Evolutionary conservation across 2,329 filamentous ascomycete species (phyloP), one percentile per base, ranked within the genome.

Genomic region (Fusarium protoensiforme): DNA sequence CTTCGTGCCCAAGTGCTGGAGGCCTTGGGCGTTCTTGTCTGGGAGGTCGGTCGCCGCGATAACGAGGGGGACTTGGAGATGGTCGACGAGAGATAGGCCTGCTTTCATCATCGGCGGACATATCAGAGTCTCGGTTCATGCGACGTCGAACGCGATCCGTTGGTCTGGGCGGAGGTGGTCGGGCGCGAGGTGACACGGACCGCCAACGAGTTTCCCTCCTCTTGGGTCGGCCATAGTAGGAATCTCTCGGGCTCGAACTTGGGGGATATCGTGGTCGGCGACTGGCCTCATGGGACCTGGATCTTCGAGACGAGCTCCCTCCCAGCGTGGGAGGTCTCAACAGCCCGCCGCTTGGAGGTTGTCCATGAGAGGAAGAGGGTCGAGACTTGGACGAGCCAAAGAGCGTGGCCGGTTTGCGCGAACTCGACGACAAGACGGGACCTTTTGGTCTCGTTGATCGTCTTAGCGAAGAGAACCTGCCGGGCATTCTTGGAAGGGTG

Each of bases 101-200:
- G 27, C 64, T 74, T 1, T 77, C 74, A 22, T 78, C 76, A 6
- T 78, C 76, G 31, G 65, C 68, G 0, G 76, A 78, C 20, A 76
- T 68, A 22, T 76, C 74, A 3, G 73, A 74, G 14, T 78, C 76
- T 6, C 76, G 71, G 0, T 69, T 75, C 33, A 70, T 53, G 1
- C 76, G 75, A 5, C 67, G 71, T 5, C 71, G 65, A 4, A 22
- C 22, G 27, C 69, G 54, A 10, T 60, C 64, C 2, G 67, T 24
- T 10, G 64, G 60, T 2, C 61, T 29, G 1, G 59, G 65, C 7
- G 57, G 67, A 36, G 57, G 63, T 20, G 54, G 71, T 35, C 72
- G 71, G 13, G 63, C 43, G 4, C 61, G 65, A 38, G 75, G 75
- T 2, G 75, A 77, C 4, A 75, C 67, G 22, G 75, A 76, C 10